Percentiles rank a stretch among this genome's conserved stretches.
Conservation (phyloP, 257 asterid genomes). For the Forsythia suspensa region DNA sequence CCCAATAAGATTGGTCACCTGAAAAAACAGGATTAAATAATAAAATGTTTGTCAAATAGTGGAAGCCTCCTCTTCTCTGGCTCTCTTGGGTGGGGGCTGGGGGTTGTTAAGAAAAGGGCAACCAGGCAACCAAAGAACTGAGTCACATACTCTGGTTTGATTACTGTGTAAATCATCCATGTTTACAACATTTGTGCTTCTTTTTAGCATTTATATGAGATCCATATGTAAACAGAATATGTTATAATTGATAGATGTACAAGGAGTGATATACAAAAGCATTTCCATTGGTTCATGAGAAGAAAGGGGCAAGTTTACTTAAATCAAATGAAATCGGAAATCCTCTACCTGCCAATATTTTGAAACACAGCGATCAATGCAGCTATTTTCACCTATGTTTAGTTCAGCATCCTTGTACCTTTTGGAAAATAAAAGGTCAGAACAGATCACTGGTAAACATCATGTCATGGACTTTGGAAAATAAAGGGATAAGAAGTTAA, state of each 20-base stretch:
- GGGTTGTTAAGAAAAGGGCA: neutral
- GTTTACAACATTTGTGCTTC: neutral
- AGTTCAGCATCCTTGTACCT: conserved; percentile 47
- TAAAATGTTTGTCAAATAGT: neutral
- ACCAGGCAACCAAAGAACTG: neutral
- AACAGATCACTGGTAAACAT: neutral
- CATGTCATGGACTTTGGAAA: neutral
- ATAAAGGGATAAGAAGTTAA: neutral
- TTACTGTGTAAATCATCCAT: neutral
- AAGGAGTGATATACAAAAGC: neutral
- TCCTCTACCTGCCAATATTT: conserved; percentile 49
- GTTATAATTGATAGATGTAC: neutral
- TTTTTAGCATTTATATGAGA: neutral
- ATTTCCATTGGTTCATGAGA: neutral
- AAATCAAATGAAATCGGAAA: neutral
- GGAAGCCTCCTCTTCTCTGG: neutral
- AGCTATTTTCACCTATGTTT: conserved; percentile 48
- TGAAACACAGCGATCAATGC: conserved; percentile 55
- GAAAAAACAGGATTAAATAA: conserved; percentile 6
- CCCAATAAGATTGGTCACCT: conserved; percentile 45
- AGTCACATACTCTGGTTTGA: neutral
- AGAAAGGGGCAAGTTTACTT: neutral
- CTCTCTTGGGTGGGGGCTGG: neutral
- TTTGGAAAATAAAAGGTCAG: neutral
- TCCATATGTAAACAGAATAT: neutral